These are phyloP conservation scores for Phaeosphaeriaceae sp. DNA, from an alignment of 2,329 filamentous ascomycete species.

Conservation along the genomic window DNA sequence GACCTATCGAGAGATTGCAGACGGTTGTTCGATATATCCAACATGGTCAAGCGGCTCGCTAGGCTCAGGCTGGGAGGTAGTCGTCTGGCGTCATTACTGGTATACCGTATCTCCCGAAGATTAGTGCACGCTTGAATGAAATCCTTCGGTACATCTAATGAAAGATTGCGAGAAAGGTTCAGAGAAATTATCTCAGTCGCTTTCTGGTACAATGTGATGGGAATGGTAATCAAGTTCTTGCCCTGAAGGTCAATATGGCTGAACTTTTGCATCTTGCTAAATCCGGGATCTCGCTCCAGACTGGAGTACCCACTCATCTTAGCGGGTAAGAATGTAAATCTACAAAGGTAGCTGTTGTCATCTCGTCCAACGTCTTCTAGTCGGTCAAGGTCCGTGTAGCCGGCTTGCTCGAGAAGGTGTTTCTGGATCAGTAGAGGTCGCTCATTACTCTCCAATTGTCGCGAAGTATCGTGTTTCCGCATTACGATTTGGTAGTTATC, in stretches of 20 bases:
- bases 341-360: conserved; percentile 95
- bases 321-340: conserved; percentile 91
- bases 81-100: conserved; percentile 88
- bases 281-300: conserved; percentile 76
- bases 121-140: conserved; percentile 94
- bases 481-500: conserved; percentile 96
- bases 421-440: conserved; percentile 92
- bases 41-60: conserved; percentile 80
- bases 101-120: conserved; percentile 92
- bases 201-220: conserved; percentile 90
- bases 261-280: conserved; percentile 85
- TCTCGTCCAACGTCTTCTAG: conserved; percentile 94
- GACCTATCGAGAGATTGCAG: conserved; percentile 87
- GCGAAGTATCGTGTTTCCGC: conserved; percentile 87
- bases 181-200: conserved; percentile 91
- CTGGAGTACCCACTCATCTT: conserved; percentile 80
- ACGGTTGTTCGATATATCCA: conserved; percentile 95
- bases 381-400: conserved; percentile 83
- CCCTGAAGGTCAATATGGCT: conserved; percentile 92
- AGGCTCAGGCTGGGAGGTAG: conserved; percentile 83
- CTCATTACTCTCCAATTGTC: conserved; percentile 79
- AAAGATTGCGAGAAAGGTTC: conserved; percentile 90
- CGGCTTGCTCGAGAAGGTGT: conserved; percentile 84
- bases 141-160: conserved; percentile 90
- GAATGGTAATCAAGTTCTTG: conserved; percentile 90